Base-by-base conservation (phyloP, 345 rosid species). In the Trapa bicornis region DNA sequence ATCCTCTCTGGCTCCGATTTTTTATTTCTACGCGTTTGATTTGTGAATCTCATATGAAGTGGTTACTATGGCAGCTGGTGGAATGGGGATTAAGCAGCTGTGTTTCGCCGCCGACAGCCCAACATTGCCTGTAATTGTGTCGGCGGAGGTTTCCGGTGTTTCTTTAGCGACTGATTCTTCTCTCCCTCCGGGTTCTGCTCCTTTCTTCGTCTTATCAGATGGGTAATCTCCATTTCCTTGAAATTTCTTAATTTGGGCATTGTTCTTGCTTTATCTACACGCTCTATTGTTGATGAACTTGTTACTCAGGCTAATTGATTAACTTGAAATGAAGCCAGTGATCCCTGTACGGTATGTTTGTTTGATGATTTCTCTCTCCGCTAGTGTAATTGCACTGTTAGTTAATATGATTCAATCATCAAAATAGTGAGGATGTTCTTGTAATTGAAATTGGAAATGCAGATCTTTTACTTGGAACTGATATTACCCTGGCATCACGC, bases 121-220 rank as follows among this genome's bases (percentile, higher is more conserved):
- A 33, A 89, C 94, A 0, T 80, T 92, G 9, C 65, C 88, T 1
- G 88, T 86, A 64, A 82, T 89, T 57, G 79, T 70, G 54, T 92
- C 95, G 3, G 82, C 85, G 38, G 78, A 78, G 76, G 70, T 89
- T 66, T 79, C 88, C 3, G 70, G 74, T 16, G 39, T 86, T 68
- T 38, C 78, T 43, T 61, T 85, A 0, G 70, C 77, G 1, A 15
- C 71, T 3, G 78, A 80, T 33, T 41, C 80, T 43, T 36, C 67
- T 39, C 58, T 72, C 17, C 38, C 75, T 47, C 61, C 80, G 10
- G 75, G 76, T n/a, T 64, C 81, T n/a, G 62, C 71, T 54, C 88
- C 87, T 12, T 67, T 76, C 29, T 11, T 92, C 10, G 36, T 80
- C 67, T 82, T 87, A 75, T 78, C 92, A 17, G 67, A 84, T 67